Evolutionary conservation across 768 basidiomycete species (phyloP).

Genomic region (Rhodotorula graminis): DNA sequence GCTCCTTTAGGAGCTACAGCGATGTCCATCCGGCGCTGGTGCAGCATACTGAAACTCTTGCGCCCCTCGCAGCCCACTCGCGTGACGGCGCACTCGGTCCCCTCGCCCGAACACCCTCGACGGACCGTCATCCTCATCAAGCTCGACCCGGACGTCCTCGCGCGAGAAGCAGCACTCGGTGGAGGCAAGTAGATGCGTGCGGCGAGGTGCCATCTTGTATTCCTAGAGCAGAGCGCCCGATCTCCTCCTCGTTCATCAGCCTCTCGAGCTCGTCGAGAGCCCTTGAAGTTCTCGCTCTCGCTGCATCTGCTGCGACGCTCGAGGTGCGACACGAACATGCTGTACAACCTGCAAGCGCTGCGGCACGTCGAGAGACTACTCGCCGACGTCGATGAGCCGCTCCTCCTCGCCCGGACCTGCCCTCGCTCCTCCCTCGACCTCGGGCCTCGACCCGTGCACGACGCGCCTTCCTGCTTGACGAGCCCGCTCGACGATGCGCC

Average conservation of each 20-base stretch:
- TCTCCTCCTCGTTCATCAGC: neutral
- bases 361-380: neutral
- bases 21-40: too few species aligned
- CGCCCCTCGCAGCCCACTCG: slow-evolving; percentile 67
- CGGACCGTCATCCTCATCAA: slow-evolving; percentile 97
- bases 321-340: too few species aligned
- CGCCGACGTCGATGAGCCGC: slow-evolving; percentile 1
- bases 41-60: too few species aligned
- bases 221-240: too few species aligned
- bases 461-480: neutral
- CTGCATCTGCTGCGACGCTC: too few species aligned
- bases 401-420: neutral
- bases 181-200: slow-evolving; percentile 52
- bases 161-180: slow-evolving; percentile 79
- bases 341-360: too few species aligned
- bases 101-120: slow-evolving; percentile 69
- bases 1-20: too few species aligned
- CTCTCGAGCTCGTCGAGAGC: neutral
- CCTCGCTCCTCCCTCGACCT: neutral
- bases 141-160: slow-evolving; percentile 83
- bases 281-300: too few species aligned
- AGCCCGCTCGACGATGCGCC: too few species aligned
- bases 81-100: slow-evolving; percentile 92
- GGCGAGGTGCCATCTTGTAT: neutral
- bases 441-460: too few species aligned